Base-by-base conservation (phyloP, 192 early-diverging fungal species). In the Mortierella alpina region DNA sequence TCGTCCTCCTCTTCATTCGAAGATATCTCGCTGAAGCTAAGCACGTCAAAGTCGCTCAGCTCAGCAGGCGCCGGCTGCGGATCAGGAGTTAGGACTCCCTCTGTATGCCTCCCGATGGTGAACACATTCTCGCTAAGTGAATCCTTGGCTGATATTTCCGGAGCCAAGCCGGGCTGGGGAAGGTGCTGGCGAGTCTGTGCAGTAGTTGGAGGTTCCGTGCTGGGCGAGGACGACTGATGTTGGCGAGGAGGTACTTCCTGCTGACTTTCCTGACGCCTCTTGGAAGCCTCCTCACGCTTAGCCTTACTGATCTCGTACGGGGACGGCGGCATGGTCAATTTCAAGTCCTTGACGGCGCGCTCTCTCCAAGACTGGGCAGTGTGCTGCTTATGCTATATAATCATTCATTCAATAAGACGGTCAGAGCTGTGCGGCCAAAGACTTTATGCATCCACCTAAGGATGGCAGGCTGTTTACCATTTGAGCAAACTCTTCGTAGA, bases 361-460 rank as follows among this genome's bases (percentile, higher is more conserved):
- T 76, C 53, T 65, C 61, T 51, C 66, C 74, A 76, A 13, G 74
- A 76, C 11, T 76, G 74, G 14, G 51, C 53, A 9, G 66, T 23
- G 31, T 75, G 65, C 14, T 63, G 42, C 5, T 46, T 22, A 23
- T 75, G n/a, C 65, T 67, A 75, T 48, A 69, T 52, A 7, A 48
- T n/a, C 18, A 22, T 50, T 13, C 23, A 23, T 1, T 22, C 6
- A 10, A 15, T n/a, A 66, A 54, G 31, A 41, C 31, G 41, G 22
- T 9, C 40, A 40, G 31, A 4, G 41, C 31, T 10, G 10, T 13
- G 55, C 14, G 55, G 22, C 20, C 11, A 51, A 17, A 51, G 50
- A 11, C 13, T 51, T 4, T 4, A 15, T 51, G 11, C 50, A 31
- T 31, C 31, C 31, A 31, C 31, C 31, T 31, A 10, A n/a, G 57